phyloP scores from a whole-genome alignment of 169 alveolate genomes.

The Babesia caballi region DNA sequence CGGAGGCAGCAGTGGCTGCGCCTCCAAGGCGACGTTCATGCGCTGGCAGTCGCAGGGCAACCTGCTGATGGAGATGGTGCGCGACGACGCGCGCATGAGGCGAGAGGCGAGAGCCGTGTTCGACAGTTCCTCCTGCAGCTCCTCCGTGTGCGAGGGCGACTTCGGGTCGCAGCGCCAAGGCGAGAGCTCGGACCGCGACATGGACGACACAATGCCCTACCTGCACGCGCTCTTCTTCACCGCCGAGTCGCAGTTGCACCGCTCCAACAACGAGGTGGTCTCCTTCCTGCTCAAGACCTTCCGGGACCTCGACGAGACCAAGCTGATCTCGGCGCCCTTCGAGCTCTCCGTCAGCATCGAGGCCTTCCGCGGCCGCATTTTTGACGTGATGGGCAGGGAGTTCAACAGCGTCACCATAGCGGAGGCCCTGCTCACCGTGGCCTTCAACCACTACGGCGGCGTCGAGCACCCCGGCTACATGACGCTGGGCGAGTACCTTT shows the following conservation, averaged over 20 bases:
- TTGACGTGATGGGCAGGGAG: slow-evolving; percentile 22
- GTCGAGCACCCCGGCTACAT: slow-evolving; percentile 29
- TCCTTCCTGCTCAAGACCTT: slow-evolving; percentile 27
- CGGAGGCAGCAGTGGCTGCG: no score
- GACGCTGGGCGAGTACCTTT: slow-evolving; percentile 47
- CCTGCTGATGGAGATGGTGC: slow-evolving; percentile 41
- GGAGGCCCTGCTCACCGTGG: slow-evolving; percentile 57
- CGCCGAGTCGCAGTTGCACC: slow-evolving; percentile 11
- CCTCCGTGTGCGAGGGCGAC: slow-evolving; percentile 11
- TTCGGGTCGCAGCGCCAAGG: background rate
- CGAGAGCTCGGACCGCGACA: background rate
- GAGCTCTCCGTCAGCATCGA: slow-evolving; percentile 31
- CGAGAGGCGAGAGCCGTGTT: slow-evolving; percentile 3
- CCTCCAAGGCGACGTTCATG: slow-evolving; percentile 5
- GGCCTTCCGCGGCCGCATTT: slow-evolving; percentile 19
- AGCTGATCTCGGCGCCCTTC: slow-evolving; percentile 27
- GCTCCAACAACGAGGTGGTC: slow-evolving; percentile 20
- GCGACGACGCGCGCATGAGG: slow-evolving; percentile 19
- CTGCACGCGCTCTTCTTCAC: slow-evolving; percentile 8
- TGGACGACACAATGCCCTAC: background rate
- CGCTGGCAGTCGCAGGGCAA: slow-evolving; percentile 40
- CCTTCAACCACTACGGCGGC: slow-evolving; percentile 62
- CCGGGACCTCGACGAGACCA: slow-evolving; percentile 11
- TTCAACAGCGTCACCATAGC: background rate
- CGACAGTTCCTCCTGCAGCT: slow-evolving; percentile 13